Conservation (phyloP, 2,329 filamentous ascomycete species). For the Sarocladium kiliense region DNA sequence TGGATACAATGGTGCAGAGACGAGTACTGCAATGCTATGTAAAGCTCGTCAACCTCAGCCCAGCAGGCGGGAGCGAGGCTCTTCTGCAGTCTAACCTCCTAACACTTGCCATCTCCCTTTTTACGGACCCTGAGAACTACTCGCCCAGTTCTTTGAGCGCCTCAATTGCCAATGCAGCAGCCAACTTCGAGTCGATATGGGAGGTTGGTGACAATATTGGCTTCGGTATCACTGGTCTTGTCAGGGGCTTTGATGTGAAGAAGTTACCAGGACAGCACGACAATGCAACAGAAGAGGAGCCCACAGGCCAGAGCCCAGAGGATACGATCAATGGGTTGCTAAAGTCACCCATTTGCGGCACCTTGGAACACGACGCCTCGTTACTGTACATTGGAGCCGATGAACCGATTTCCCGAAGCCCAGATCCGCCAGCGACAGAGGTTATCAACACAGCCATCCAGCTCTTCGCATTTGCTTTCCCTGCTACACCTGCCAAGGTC, state of each 20-base stretch:
- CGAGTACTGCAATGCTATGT: slow-evolving; percentile 93
- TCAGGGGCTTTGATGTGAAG: slow-evolving; percentile 69
- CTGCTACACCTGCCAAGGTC: slow-evolving; percentile 82
- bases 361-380: slow-evolving; percentile 84
- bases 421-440: slow-evolving; percentile 83
- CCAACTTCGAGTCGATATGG: slow-evolving; percentile 91
- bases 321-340: slow-evolving; percentile 57
- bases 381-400: slow-evolving; percentile 60
- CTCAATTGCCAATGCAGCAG: slow-evolving; percentile 85
- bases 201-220: slow-evolving; percentile 91
- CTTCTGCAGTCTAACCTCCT: slow-evolving; percentile 88
- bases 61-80: slow-evolving; percentile 77
- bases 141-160: slow-evolving; percentile 79
- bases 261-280: slow-evolving; percentile 66
- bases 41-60: slow-evolving; percentile 83
- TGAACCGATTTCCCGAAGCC: slow-evolving; percentile 38
- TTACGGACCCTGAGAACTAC: slow-evolving; percentile 89
- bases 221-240: slow-evolving; percentile 85
- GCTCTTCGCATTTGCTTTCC: slow-evolving; percentile 85
- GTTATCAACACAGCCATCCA: slow-evolving; percentile 93
- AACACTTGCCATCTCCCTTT: slow-evolving; percentile 82
- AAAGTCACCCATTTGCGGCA: slow-evolving; percentile 70
- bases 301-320: slow-evolving; percentile 56
- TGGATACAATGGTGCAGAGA: slow-evolving; percentile 88
- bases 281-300: slow-evolving; percentile 33